A percentile compares a stretch with the other conserved stretches of the same genome.
These are phyloP conservation scores for Schwanniomyces pseudopolymorphus DNA, from an alignment of 805 yeast species.

Conservation along the genomic window DNA sequence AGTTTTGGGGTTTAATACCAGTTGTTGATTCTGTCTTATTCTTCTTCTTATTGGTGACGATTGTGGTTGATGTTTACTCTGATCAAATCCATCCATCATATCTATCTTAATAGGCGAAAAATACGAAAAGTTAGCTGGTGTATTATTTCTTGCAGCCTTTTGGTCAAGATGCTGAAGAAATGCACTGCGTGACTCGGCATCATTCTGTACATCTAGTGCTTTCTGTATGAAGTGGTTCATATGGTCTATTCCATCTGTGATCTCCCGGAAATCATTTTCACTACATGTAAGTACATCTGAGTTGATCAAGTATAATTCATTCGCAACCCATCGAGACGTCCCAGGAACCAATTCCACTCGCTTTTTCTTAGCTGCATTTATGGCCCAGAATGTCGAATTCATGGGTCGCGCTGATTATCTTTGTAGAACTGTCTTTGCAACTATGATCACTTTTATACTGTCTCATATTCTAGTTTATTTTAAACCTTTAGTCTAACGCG, in stretches of 20 bases:
- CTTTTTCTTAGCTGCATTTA: conserved; percentile 28
- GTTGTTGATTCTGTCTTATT: not conserved
- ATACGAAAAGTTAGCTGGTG: conserved; percentile 3
- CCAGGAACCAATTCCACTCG: conserved; percentile 44
- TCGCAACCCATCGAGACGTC: conserved; percentile 50
- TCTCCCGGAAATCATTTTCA: conserved; percentile 39
- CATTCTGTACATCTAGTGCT: conserved; percentile 17
- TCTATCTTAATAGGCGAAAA: conserved; percentile 2
- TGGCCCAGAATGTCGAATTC: conserved; percentile 29
- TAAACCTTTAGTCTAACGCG: not conserved
- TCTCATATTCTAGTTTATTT: not conserved
- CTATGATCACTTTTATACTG: not conserved
- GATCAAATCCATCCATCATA: not conserved
- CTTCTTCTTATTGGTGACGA: conserved; percentile 2
- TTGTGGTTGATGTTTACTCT: not conserved
- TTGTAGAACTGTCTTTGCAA: not conserved
- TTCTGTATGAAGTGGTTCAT: conserved; percentile 42
- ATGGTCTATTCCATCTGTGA: conserved; percentile 40
- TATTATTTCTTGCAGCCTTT: not conserved
- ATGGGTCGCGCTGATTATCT: not conserved
- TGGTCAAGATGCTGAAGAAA: conserved; percentile 1
- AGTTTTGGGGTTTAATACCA: conserved; percentile 4
- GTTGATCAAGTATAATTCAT: conserved; percentile 31
- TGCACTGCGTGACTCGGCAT: not conserved
- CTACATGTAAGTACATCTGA: conserved; percentile 36